Base-by-base conservation (phyloP, 345 rosid species). In the Rhizophora apiculata region DNA sequence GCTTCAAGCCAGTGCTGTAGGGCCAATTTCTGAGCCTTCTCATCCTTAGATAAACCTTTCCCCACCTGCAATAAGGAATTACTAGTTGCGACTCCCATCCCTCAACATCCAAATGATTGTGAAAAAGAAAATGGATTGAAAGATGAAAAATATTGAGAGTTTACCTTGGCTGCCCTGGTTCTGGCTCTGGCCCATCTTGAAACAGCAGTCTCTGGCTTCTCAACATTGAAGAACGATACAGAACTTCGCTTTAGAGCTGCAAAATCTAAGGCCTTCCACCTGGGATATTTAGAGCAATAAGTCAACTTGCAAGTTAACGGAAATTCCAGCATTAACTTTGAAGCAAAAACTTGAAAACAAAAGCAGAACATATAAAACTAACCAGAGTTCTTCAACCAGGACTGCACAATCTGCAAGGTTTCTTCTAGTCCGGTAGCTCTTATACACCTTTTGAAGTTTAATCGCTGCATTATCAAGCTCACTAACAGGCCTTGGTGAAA, bases 1-100 rank as follows among this genome's bases (percentile, higher is more conserved):
- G 99, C 97, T 86, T 95, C 99, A 49, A 95, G 92, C 96, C 99
- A 95, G 56, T 94, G 99, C 62, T 88, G 92, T 58, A 94, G 73
- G 61, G 97, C 96, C 60, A 94, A 75, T 76, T 89, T 87, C 70
- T 87, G 93, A 43, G 97, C 99, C 68, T 95, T 95, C 36, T 89
- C 96, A 64, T 95, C 89, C 74, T 88, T 88, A 26, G 84, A 76
- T 78, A 95, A 78, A 19, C 99, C 99, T 72, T 95, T 95, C 43
- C 96, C 99, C 29, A 95, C 88, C 96, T 89, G 83, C 63, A 74
- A 69, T 30, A 31, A 49, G n/a, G 34, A 16, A 65, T 24, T 22
- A 32, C 60, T 30, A 26, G 8, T 27, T 39, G 10, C 46, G 3
- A 34, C 10, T 9, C 10, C 46, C 46, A 39, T 39, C 46, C 46